These are phyloP conservation scores for Thermothelomyces thermophilus DNA, from an alignment of 2,329 filamentous ascomycete genomes.

Conservation along the genomic window DNA sequence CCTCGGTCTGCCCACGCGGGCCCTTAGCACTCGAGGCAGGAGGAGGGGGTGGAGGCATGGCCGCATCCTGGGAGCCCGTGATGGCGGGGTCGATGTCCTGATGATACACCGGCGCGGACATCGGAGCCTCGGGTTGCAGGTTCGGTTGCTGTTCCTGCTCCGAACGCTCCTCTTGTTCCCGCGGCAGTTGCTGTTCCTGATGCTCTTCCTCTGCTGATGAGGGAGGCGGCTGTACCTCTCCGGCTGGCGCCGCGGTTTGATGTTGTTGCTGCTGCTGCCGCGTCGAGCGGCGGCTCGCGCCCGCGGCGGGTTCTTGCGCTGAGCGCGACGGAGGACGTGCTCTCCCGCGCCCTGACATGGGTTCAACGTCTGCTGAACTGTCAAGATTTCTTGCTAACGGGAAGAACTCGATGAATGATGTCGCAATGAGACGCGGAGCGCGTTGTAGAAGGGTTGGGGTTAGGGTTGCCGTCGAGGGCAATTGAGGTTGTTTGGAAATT, in stretches of 20 bases:
- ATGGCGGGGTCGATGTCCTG: slow-evolving; percentile 22
- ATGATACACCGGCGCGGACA: neutral
- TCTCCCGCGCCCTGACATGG: slow-evolving; percentile 22
- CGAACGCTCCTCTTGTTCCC: slow-evolving; percentile 2
- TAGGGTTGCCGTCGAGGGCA: slow-evolving; percentile 19
- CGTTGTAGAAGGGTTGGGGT: slow-evolving; percentile 25
- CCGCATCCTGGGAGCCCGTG: slow-evolving; percentile 11
- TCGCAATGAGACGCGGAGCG: slow-evolving; percentile 4
- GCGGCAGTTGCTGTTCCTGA: slow-evolving; percentile 3
- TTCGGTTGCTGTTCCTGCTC: neutral
- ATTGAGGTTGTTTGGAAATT: slow-evolving; percentile 20
- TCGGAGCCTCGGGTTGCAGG: slow-evolving; percentile 1
- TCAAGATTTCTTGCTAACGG: neutral
- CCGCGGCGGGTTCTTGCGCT: slow-evolving; percentile 13
- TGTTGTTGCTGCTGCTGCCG: slow-evolving; percentile 20
- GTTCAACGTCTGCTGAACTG: neutral
- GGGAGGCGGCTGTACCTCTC: neutral
- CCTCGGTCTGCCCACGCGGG: neutral
- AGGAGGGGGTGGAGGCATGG: slow-evolving; percentile 21
- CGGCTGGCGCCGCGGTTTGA: slow-evolving; percentile 1
- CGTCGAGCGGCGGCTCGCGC: slow-evolving; percentile 23
- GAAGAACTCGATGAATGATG: neutral
- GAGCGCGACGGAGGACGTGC: slow-evolving; percentile 18
- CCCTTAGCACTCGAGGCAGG: slow-evolving; percentile 17
- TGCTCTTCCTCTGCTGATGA: neutral